A percentile compares a stretch with the other conserved stretches of the same genome.
Conservation (phyloP, 2,329 filamentous ascomycete genomes). For the Colletotrichum camelliae region DNA sequence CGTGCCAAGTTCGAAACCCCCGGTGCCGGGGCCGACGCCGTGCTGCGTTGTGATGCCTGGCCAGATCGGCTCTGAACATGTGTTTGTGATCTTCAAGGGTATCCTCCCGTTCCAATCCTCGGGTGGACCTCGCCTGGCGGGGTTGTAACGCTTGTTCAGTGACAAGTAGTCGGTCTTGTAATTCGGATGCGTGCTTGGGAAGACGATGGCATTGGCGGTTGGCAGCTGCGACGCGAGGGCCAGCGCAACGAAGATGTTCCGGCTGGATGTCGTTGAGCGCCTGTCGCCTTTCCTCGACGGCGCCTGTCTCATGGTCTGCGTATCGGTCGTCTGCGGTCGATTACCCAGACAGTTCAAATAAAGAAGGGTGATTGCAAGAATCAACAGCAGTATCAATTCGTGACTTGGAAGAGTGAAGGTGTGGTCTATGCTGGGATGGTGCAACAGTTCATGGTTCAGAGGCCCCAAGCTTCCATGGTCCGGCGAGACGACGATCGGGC, state of each 20-base stretch:
- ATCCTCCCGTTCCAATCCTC: constrained; percentile 44
- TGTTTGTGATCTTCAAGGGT: constrained; percentile 74
- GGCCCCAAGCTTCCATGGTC: background rate
- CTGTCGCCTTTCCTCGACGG: background rate
- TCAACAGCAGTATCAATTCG: background rate
- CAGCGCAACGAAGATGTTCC: background rate
- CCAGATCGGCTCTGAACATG: constrained; percentile 75
- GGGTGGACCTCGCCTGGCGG: constrained; percentile 34
- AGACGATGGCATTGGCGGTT: background rate
- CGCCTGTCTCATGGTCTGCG: background rate
- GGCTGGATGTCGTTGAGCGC: background rate
- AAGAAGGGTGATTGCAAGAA: background rate
- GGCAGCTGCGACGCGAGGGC: constrained; percentile 2
- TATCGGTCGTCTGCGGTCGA: background rate
- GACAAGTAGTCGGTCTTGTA: constrained; percentile 28
- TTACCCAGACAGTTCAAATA: background rate
- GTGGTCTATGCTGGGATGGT: background rate
- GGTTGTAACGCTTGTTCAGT: constrained; percentile 27
- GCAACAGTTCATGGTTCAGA: constrained; percentile 4
- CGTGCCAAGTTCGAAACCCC: constrained; percentile 70
- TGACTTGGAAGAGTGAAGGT: background rate
- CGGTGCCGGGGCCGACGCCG: constrained; percentile 69
- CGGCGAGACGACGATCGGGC: background rate
- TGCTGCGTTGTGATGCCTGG: constrained; percentile 77
- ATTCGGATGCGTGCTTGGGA: background rate